These are phyloP conservation scores for Penicillium diatomitis DNA, from an alignment of 495 filamentous ascomycete species.

Conservation along the genomic window DNA sequence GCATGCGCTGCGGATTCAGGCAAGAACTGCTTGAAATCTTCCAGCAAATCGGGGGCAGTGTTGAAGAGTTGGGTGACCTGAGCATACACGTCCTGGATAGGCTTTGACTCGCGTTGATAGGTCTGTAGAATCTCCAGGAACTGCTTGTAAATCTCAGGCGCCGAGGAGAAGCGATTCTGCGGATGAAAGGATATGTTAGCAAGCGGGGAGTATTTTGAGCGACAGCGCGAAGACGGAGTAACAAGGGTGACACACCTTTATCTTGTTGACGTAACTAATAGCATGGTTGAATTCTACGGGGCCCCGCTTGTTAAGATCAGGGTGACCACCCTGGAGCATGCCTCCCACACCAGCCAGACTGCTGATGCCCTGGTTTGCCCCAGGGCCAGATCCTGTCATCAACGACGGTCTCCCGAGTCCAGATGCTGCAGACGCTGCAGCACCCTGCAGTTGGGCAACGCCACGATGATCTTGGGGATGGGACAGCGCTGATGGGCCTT, in stretches of 20 bases:
- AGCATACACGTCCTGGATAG: slow-evolving; percentile 95
- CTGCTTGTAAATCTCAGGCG: slow-evolving; percentile 98
- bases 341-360: slow-evolving; percentile 36
- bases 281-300: slow-evolving; percentile 99
- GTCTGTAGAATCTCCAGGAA: slow-evolving; percentile 98
- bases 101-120: slow-evolving; percentile 96
- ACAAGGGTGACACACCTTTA: slow-evolving; percentile 61
- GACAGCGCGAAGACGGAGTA: not conserved
- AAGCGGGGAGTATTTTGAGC: not conserved
- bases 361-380: slow-evolving; percentile 38
- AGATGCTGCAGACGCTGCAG: slow-evolving; percentile 50
- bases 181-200: not conserved
- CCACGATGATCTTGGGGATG: slow-evolving; percentile 77
- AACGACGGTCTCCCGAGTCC: slow-evolving; percentile 34
- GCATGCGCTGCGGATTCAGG: slow-evolving; percentile 92
- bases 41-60: slow-evolving; percentile 87
- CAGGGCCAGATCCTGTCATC: slow-evolving; percentile 37
- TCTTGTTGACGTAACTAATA: slow-evolving; percentile 99
- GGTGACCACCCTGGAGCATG: slow-evolving; percentile 44
- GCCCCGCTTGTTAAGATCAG: slow-evolving; percentile 71
- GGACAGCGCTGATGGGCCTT: slow-evolving; percentile 43
- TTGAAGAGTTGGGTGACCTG: slow-evolving; percentile 95
- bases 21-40: slow-evolving; percentile 98
- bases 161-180: slow-evolving; percentile 88
- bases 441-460: slow-evolving; percentile 71